phyloP scores from a whole-genome alignment of 2,329 filamentous ascomycete species.

The Aspergillus spinulosporus region DNA sequence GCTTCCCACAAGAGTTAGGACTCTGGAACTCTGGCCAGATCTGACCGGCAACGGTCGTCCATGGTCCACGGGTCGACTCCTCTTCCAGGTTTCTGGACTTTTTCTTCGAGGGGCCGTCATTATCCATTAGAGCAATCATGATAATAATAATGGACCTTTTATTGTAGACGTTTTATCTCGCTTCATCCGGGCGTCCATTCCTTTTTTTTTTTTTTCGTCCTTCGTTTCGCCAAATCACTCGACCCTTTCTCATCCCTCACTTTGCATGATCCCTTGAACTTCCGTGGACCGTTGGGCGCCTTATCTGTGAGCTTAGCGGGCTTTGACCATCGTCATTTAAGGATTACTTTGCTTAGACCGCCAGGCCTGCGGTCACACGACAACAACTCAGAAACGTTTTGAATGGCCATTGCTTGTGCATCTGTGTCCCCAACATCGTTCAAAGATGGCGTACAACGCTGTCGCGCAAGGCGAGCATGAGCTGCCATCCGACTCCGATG shows the following conservation, averaged over 20 bases:
- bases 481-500: constrained; percentile 39
- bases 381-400: constrained; percentile 4
- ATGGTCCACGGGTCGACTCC: background rate
- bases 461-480: constrained; percentile 45
- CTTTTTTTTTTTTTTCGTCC: background rate
- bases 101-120: background rate
- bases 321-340: constrained; percentile 2
- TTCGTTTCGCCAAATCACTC: background rate
- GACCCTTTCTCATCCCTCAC: background rate
- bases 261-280: background rate
- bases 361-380: constrained; percentile 13
- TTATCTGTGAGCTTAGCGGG: constrained; percentile 8
- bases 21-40: background rate
- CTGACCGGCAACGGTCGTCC: background rate
- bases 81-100: constrained; percentile 1
- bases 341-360: constrained; percentile 1
- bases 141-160: background rate
- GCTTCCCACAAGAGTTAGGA: no score
- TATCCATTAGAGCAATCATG: background rate
- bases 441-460: constrained; percentile 46
- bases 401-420: constrained; percentile 17
- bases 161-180: constrained; percentile 4
- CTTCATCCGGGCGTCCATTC: background rate
- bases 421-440: constrained; percentile 7
- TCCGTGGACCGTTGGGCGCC: constrained; percentile 3